Conservation (phyloP, 129 eudicot species). For the Ambrosia artemisiifolia region DNA sequence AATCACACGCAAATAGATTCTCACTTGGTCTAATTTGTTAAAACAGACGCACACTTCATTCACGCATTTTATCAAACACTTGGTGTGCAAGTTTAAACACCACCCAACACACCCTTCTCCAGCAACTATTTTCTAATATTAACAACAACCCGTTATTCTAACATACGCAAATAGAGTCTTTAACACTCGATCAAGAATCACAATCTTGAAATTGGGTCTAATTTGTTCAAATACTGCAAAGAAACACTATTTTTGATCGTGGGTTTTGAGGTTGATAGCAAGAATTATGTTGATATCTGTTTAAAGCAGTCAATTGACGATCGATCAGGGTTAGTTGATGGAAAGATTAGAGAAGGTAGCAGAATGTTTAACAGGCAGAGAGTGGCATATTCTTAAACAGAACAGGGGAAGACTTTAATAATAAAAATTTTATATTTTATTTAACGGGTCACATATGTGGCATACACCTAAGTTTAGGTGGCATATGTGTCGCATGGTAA, state of each 20-base stretch:
- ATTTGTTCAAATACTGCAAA: background rate
- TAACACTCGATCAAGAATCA: conserved; percentile 3
- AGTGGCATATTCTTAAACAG: conserved; percentile 29
- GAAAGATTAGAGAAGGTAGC: conserved; percentile 16
- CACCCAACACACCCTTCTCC: background rate
- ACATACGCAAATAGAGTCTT: background rate
- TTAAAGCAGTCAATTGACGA: conserved; percentile 5
- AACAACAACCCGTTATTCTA: background rate
- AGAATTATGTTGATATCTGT: background rate
- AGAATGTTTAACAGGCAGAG: conserved; percentile 22
- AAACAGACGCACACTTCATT: background rate
- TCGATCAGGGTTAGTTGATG: conserved; percentile 3
- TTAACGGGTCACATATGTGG: background rate
- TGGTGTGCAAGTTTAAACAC: conserved; percentile 1
- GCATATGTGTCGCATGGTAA: background rate
- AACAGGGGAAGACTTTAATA: background rate
- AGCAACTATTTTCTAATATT: conserved; percentile 11
- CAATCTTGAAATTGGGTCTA: conserved; percentile 4
- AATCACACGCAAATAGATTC: background rate
- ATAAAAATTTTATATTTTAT: background rate
- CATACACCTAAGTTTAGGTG: conserved; percentile 3
- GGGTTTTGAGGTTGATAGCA: background rate
- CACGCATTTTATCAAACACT: conserved; percentile 30
- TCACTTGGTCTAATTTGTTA: background rate
- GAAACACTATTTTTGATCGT: too few species aligned